Evolutionary conservation across 1,139 yeast genomes (phyloP).

Genomic region (Protomyces arabidopsidicola): DNA sequence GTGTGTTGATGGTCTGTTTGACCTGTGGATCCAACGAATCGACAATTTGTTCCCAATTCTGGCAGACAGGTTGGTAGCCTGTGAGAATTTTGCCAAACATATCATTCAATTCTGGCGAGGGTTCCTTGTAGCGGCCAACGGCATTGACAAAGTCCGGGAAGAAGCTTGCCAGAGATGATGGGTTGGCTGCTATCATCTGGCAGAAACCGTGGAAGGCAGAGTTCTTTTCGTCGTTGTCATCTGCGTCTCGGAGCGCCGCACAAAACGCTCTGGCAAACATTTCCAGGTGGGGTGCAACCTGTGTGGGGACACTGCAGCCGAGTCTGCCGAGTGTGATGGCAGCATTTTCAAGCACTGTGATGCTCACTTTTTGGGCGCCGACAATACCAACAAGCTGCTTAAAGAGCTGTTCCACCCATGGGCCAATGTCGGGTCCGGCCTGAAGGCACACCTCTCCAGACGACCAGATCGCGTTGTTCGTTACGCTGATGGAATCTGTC

Average conservation of each 20-base stretch:
- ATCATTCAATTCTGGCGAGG: constrained; percentile 40
- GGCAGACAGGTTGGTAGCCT: constrained; percentile 26
- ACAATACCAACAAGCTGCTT: constrained; percentile 62
- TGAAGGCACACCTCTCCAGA: constrained; percentile 78
- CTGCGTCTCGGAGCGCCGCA: constrained; percentile 55
- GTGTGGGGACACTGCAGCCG: constrained; percentile 61
- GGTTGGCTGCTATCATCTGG: constrained; percentile 58
- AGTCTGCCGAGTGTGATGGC: constrained; percentile 93
- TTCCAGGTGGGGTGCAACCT: constrained; percentile 53
- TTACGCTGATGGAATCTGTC: constrained; percentile 55
- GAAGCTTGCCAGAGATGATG: constrained; percentile 55
- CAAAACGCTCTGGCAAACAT: constrained; percentile 65
- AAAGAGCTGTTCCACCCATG: constrained; percentile 59
- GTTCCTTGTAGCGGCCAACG: constrained; percentile 54
- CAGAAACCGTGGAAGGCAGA: constrained; percentile 75
- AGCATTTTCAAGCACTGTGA: constrained; percentile 70
- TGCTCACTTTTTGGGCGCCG: constrained; percentile 49
- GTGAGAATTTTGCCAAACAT: constrained; percentile 32
- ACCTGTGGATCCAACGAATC: constrained; percentile 14
- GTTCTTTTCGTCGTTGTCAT: constrained; percentile 77
- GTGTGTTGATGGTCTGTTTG: constrained; percentile 13
- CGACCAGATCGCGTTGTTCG: constrained; percentile 92
- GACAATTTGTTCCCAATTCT: constrained; percentile 17
- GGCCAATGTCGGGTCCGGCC: constrained; percentile 50
- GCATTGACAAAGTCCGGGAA: constrained; percentile 59